A percentile compares a stretch with the other conserved stretches of the same genome.
phyloP scores from a whole-genome alignment of 345 rosid genomes.

The Gossypium bickii region DNA sequence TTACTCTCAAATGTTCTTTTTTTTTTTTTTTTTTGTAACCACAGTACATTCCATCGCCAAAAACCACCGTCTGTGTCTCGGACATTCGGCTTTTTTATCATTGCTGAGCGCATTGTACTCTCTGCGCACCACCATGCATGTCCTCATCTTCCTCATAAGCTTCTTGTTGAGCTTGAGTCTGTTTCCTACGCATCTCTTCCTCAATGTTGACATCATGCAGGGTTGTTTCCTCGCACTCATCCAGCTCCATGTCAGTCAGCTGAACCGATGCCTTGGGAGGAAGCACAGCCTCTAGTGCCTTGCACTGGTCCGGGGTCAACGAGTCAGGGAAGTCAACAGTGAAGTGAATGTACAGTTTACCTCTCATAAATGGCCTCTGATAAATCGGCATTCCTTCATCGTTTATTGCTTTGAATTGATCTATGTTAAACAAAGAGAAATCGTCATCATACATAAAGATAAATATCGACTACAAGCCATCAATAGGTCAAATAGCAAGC shows the following conservation, averaged over 20 bases:
- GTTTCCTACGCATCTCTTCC: constrained; percentile 43
- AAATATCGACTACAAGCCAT: background rate
- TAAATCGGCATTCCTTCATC: constrained; percentile 80
- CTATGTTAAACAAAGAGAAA: constrained; percentile 22
- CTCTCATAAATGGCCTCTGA: constrained; percentile 70
- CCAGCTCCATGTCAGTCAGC: constrained; percentile 63
- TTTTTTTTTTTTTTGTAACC: background rate
- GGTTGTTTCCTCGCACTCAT: constrained; percentile 76
- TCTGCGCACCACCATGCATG: constrained; percentile 47
- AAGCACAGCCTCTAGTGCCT: constrained; percentile 43
- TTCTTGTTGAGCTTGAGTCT: constrained; percentile 34
- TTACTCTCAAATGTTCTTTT: constrained; percentile 16
- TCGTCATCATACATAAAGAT: background rate
- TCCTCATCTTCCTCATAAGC: constrained; percentile 55
- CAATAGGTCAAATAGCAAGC: background rate
- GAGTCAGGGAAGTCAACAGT: constrained; percentile 59
- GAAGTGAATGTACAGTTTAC: constrained; percentile 65
- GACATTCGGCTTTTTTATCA: constrained; percentile 11
- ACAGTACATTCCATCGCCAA: background rate
- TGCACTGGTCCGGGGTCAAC: constrained; percentile 47
- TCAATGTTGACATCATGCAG: constrained; percentile 63
- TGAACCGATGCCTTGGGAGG: constrained; percentile 42
- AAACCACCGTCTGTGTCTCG: background rate
- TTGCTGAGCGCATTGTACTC: constrained; percentile 67
- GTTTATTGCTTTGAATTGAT: constrained; percentile 58